Conservation (phyloP, 2,329 filamentous ascomycete genomes). For the Raffaelea arxii region DNA sequence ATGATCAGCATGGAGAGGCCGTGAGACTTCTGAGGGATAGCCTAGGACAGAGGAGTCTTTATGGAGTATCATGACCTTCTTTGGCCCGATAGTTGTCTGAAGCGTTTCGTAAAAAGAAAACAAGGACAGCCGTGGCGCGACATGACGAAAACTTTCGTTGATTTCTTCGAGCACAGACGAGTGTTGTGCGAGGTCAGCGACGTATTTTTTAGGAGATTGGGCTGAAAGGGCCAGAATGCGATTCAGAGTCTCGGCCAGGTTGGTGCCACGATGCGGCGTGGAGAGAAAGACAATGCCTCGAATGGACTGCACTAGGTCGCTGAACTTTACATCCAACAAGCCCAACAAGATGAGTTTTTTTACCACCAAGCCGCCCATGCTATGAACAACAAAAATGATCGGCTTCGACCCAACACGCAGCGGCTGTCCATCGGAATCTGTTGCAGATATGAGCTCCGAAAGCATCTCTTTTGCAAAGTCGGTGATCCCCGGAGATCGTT, state of each 20-base stretch:
- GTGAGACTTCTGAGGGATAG: constrained; percentile 11
- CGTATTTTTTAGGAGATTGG: constrained; percentile 7
- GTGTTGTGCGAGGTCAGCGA: constrained; percentile 12
- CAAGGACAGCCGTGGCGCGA: constrained; percentile 14
- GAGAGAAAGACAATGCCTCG: constrained; percentile 8
- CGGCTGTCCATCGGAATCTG: background rate
- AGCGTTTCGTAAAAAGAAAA: constrained; percentile 22
- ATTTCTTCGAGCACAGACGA: constrained; percentile 14
- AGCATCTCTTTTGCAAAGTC: constrained; percentile 3
- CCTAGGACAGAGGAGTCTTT: constrained; percentile 15
- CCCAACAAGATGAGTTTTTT: constrained; percentile 5
- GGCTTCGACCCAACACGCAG: constrained; percentile 1
- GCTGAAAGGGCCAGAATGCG: constrained; percentile 3
- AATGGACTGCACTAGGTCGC: background rate
- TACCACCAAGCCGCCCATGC: constrained; percentile 12
- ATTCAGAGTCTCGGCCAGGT: constrained; percentile 6
- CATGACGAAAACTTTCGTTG: constrained; percentile 21
- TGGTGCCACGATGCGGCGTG: constrained; percentile 9
- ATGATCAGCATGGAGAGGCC: constrained; percentile 15
- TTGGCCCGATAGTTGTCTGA: constrained; percentile 9
- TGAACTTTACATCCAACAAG: background rate
- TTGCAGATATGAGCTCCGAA: background rate
- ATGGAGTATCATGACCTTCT: constrained; percentile 13
- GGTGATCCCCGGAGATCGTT: background rate
- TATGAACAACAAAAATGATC: constrained; percentile 11